Conservation (phyloP, 352 stramenopile genomes). For the Phytophthora foliorum region DNA sequence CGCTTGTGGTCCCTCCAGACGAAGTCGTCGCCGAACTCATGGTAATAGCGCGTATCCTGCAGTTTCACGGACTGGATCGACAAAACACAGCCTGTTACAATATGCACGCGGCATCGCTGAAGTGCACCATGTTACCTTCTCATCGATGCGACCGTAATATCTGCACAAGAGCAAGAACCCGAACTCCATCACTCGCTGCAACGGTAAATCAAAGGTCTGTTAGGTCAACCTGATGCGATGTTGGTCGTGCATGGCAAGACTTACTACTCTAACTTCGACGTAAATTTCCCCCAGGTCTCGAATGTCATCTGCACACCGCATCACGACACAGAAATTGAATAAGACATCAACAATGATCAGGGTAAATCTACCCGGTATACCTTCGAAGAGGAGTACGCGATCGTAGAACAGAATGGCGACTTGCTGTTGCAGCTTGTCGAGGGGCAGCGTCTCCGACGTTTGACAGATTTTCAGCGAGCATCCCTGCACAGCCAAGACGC, state of each 20-base stretch:
- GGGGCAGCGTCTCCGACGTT: constrained; percentile 50
- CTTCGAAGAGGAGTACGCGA: constrained; percentile 69
- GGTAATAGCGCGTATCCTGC: constrained; percentile 69
- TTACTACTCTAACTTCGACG: constrained; percentile 64
- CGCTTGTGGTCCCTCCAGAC: constrained; percentile 66
- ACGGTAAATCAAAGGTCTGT: constrained; percentile 5
- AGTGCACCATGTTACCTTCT: constrained; percentile 47
- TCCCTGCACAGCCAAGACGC: constrained; percentile 3
- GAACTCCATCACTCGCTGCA: constrained; percentile 71
- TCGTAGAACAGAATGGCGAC: constrained; percentile 71
- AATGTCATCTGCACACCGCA: constrained; percentile 57
- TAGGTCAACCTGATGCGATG: neutral
- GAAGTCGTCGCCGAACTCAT: constrained; percentile 64
- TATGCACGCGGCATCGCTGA: neutral
- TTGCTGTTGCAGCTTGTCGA: constrained; percentile 65
- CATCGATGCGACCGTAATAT: constrained; percentile 71
- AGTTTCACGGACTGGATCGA: constrained; percentile 51
- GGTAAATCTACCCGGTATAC: constrained; percentile 16
- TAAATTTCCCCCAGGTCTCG: constrained; percentile 74
- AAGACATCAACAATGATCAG: neutral
- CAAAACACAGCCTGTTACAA: neutral
- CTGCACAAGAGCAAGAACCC: constrained; percentile 72
- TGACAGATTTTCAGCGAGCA: constrained; percentile 7
- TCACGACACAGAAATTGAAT: neutral
- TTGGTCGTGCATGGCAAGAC: constrained; percentile 3